Percentiles rank a stretch among this genome's conserved stretches.
Evolutionary conservation across 805 yeast species (phyloP).

Genomic region (Brettanomyces sp.): DNA sequence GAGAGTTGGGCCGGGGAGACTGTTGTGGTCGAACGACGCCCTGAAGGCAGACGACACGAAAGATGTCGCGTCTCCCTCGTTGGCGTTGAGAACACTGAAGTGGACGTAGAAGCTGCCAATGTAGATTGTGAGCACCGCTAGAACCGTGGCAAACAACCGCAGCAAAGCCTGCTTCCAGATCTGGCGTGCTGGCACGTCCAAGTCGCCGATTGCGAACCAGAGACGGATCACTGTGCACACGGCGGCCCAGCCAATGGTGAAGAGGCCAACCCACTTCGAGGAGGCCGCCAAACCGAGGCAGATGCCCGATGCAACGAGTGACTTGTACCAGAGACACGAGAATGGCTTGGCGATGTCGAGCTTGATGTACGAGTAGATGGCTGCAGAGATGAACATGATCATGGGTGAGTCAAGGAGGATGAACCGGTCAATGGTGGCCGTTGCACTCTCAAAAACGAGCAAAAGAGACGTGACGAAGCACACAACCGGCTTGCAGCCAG

Average conservation of each 20-base stretch:
- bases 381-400: slow-evolving; percentile 65
- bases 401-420: slow-evolving; percentile 71
- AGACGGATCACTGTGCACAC: slow-evolving; percentile 47
- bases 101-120: slow-evolving; percentile 53
- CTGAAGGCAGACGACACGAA: slow-evolving; percentile 69
- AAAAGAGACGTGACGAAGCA: slow-evolving; percentile 48
- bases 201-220: slow-evolving; percentile 70
- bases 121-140: slow-evolving; percentile 51
- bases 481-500: slow-evolving; percentile 61
- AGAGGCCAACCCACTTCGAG: slow-evolving; percentile 80
- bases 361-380: slow-evolving; percentile 56
- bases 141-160: slow-evolving; percentile 47
- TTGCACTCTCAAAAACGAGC: slow-evolving; percentile 58
- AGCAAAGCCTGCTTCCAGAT: slow-evolving; percentile 37
- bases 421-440: slow-evolving; percentile 64
- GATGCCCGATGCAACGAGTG: slow-evolving; percentile 55
- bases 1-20: slow-evolving; percentile 46
- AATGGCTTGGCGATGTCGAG: slow-evolving; percentile 60
- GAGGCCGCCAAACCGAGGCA: slow-evolving; percentile 67
- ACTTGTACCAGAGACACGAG: slow-evolving; percentile 44
- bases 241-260: slow-evolving; percentile 76
- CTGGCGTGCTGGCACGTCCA: slow-evolving; percentile 36
- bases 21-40: slow-evolving; percentile 49
- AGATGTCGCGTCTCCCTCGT: slow-evolving; percentile 64
- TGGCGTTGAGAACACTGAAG: slow-evolving; percentile 38